Percentiles rank a stretch among this genome's conserved stretches.
phyloP scores from a whole-genome alignment of 1,284 basidiomycete species.

The Ceratobasidium sp. region DNA sequence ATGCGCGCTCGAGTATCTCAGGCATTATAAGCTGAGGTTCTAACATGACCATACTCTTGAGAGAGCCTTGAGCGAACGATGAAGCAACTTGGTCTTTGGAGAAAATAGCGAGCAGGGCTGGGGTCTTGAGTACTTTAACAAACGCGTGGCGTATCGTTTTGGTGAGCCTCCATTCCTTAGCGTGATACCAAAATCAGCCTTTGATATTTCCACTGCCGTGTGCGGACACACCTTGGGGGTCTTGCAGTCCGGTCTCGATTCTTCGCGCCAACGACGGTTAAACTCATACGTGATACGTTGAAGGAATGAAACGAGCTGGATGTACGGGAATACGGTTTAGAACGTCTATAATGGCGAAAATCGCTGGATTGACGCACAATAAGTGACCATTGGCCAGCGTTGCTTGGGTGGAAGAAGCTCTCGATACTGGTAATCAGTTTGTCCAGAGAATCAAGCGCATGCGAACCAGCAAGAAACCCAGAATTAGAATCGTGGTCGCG shows the following conservation, averaged over 20 bases:
- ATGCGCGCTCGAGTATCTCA: slow-evolving; percentile 91
- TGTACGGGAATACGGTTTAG: slow-evolving; percentile 51
- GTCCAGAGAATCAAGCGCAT: slow-evolving; percentile 90
- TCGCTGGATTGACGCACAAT: slow-evolving; percentile 60
- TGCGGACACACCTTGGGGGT: slow-evolving; percentile 75
- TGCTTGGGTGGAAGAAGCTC: slow-evolving; percentile 92
- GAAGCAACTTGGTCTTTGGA: slow-evolving; percentile 84
- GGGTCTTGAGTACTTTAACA: slow-evolving; percentile 85
- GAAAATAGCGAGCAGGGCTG: slow-evolving; percentile 95
- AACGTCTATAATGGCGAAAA: background rate
- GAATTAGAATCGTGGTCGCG: slow-evolving; percentile 60
- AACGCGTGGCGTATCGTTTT: slow-evolving; percentile 86
- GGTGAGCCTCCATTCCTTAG: slow-evolving; percentile 75
- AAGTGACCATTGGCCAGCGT: slow-evolving; percentile 78
- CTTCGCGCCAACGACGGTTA: slow-evolving; percentile 84
- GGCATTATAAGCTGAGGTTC: slow-evolving; percentile 94
- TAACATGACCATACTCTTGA: slow-evolving; percentile 74
- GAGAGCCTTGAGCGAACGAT: slow-evolving; percentile 75
- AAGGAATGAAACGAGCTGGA: slow-evolving; percentile 79
- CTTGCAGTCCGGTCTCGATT: slow-evolving; percentile 83
- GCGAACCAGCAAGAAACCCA: slow-evolving; percentile 84
- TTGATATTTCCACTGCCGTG: background rate
- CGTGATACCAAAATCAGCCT: background rate
- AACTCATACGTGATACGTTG: slow-evolving; percentile 86
- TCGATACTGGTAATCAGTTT: slow-evolving; percentile 94